These are phyloP conservation scores for Benincasa hispida DNA, from an alignment of 306 rosid species.

Conservation along the genomic window DNA sequence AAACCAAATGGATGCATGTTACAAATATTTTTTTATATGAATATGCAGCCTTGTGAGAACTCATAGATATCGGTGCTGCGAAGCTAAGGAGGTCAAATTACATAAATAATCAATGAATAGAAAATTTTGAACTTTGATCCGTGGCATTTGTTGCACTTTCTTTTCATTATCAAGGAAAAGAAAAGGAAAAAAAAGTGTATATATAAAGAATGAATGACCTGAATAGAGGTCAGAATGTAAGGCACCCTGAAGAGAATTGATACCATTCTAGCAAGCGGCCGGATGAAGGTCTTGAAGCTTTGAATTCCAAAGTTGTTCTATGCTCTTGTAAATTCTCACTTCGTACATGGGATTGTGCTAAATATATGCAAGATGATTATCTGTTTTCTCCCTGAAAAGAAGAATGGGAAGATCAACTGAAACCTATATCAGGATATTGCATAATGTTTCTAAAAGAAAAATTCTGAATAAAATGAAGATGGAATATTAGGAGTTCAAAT, in stretches of 20 bases:
- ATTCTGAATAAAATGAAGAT: neutral
- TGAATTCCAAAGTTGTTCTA: neutral
- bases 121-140: neutral
- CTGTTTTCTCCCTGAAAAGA: neutral
- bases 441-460: neutral
- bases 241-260: neutral
- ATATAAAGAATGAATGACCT: neutral
- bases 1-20: neutral
- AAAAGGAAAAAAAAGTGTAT: neutral
- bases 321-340: neutral
- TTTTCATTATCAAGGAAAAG: neutral
- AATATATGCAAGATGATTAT: neutral
- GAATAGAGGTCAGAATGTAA: neutral
- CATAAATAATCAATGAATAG: neutral
- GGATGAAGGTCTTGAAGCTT: neutral
- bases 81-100: neutral
- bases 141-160: neutral
- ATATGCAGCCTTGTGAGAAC: neutral
- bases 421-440: neutral
- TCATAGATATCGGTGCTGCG: neutral
- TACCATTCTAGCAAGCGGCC: neutral
- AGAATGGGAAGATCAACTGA: neutral
- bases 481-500: neutral
- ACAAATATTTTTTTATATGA: neutral
- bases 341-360: neutral